phyloP scores from a whole-genome alignment of 352 stramenopile species.

The Globisporangium megalacanthum region DNA sequence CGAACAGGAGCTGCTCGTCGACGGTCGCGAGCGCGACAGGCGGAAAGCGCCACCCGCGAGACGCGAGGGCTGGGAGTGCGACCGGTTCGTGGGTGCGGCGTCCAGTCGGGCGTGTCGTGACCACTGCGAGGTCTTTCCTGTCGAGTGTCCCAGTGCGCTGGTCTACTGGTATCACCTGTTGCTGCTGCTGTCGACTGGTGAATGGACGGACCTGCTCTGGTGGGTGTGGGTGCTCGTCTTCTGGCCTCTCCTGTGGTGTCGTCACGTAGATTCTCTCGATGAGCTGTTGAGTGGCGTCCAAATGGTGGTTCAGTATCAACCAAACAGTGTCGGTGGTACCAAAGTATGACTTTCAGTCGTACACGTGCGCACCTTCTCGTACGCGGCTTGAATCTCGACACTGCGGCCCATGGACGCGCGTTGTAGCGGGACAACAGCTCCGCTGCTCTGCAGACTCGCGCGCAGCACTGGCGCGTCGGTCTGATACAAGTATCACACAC shows the following conservation, averaged over 20 bases:
- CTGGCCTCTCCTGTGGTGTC: neutral
- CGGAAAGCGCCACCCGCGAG: conserved; percentile 52
- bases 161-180: too few relatives aligned
- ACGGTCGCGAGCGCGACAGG: conserved; percentile 37
- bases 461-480: conserved; percentile 17
- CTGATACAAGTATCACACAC: neutral
- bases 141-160: neutral
- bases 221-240: neutral
- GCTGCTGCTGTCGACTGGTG: neutral
- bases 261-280: conserved; percentile 37
- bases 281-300: conserved; percentile 15
- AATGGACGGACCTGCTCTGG: neutral
- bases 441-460: conserved; percentile 27
- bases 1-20: conserved; percentile 74
- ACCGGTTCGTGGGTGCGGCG: conserved; percentile 2
- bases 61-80: conserved; percentile 1
- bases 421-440: conserved; percentile 32
- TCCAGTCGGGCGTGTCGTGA: neutral
- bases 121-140: conserved; percentile 3
- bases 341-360: too few relatives aligned
- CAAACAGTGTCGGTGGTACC: too few relatives aligned
- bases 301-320: too few relatives aligned
- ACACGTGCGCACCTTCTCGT: conserved; percentile 30
- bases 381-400: conserved; percentile 29
- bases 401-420: conserved; percentile 21